Evolutionary conservation across 331 rosid species (phyloP).

Genomic region (Prunus yedoensis): DNA sequence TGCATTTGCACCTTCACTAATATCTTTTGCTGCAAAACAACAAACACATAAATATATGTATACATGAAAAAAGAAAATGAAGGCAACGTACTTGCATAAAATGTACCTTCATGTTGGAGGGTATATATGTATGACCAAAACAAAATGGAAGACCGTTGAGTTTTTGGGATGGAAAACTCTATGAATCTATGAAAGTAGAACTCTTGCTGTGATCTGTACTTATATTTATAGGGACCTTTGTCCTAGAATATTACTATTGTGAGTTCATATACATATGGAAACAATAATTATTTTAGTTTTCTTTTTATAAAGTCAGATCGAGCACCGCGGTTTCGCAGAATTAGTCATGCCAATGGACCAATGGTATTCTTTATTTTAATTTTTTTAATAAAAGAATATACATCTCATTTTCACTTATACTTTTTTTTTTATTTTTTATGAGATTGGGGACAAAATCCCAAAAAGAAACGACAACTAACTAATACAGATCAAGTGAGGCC

Average conservation of each 20-base stretch:
- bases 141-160: no score
- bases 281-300: no score
- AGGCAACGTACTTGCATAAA: no score
- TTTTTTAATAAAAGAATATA: no score
- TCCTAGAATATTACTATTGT: neutral
- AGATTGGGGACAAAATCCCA: no score
- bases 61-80: no score
- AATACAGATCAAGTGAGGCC: no score
- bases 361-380: no score
- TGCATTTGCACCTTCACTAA: conserved; percentile 6
- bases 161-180: neutral
- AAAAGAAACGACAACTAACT: no score
- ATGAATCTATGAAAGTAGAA: conserved; percentile 7
- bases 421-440: no score
- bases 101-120: neutral
- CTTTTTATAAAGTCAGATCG: neutral
- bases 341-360: neutral
- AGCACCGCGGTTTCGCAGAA: neutral
- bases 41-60: no score
- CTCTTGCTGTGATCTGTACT: neutral
- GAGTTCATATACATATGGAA: neutral
- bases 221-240: neutral
- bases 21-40: conserved; percentile 11
- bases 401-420: no score
- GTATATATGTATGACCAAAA: neutral